Base-by-base conservation (phyloP, 129 eudicot species). In the Tagetes patula region DNA sequence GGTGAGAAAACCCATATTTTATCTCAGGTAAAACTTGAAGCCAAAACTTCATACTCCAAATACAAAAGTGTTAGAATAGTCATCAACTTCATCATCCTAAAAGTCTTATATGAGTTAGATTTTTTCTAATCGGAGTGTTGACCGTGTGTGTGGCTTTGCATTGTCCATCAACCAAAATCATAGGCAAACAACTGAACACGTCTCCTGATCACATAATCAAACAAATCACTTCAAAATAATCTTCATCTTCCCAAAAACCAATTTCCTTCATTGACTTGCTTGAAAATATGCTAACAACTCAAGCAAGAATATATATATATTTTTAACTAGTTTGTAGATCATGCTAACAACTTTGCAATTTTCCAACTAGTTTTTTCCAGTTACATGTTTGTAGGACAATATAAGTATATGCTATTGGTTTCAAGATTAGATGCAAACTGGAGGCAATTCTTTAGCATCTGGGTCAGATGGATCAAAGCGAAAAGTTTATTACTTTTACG, bases 391-490 rank as follows among this genome's bases (percentile, higher is more conserved):
- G 65, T 62, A 36, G 5, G 47, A 38, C 32, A 39, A 6, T 63
- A 40, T 14, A 62, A 38, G 69, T 59, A 32, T 9, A 1, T 32
- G 9, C 52, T 72, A 48, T 45, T 8, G 7, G 14, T 66, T 52
- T 56, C 43, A 72, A 20, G 84, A 67, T 69, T 14, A 31, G 63
- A 87, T 87, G 93, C 87, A 85, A 69, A 78, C 79, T 12, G 96
- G 96, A 75, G 97, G 96, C 61, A 91, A 91, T 80, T 91, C 97
- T 8, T 72, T 91, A 58, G 73, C 92, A 31, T 88, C 97, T 45
- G 97, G 96, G 10, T 84, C 96, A 20, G 97, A 91, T 75, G 97
- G 97, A 34, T 80, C 67, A 68, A 91, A 91, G 84, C 76, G 97
- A 63, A 88, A 88, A 69, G 97, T 91, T 37, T 86, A 77, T 65